Percentiles rank a stretch among this genome's conserved stretches.
Evolutionary conservation across 805 yeast genomes (phyloP).

Genomic region (Vanderwaltozyma verrucispora): DNA sequence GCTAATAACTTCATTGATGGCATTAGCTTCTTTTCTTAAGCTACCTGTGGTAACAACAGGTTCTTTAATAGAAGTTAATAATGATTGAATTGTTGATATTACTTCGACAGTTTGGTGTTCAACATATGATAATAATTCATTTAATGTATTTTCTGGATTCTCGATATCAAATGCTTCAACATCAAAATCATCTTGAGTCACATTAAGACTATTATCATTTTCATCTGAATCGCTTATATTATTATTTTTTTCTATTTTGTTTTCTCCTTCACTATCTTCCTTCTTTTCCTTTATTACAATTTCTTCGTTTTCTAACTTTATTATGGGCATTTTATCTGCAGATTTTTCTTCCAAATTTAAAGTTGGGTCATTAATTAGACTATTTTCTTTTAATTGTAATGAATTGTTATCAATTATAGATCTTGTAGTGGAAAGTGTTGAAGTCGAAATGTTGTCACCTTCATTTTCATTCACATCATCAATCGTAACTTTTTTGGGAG

Average conservation of each 20-base stretch:
- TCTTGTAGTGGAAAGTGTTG: too few relatives aligned
- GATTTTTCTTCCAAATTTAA: too few relatives aligned
- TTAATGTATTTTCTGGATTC: conserved; percentile 80
- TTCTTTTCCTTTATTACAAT: too few relatives aligned
- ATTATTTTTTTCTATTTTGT: conserved; percentile 2
- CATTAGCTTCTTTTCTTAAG: conserved; percentile 58
- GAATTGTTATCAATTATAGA: too few relatives aligned
- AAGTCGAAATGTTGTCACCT: not conserved
- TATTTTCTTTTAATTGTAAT: too few relatives aligned
- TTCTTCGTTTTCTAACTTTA: not conserved
- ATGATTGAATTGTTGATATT: conserved; percentile 76
- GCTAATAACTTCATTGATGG: conserved; percentile 67
- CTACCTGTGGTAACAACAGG: conserved; percentile 70
- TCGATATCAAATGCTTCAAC: conserved; percentile 69
- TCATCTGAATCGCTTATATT: conserved; percentile 20
- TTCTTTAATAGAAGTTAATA: conserved; percentile 65
- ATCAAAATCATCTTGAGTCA: conserved; percentile 34
- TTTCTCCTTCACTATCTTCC: too few relatives aligned
- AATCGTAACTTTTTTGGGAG: not conserved
- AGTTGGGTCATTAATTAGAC: too few relatives aligned
- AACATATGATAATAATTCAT: conserved; percentile 71
- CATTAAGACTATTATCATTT: not conserved
- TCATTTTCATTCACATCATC: not conserved
- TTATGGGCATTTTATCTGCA: too few relatives aligned
- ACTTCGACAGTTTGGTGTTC: conserved; percentile 93